Evolutionary conservation across 345 rosid genomes (phyloP).

Genomic region (Pistacia vera): DNA sequence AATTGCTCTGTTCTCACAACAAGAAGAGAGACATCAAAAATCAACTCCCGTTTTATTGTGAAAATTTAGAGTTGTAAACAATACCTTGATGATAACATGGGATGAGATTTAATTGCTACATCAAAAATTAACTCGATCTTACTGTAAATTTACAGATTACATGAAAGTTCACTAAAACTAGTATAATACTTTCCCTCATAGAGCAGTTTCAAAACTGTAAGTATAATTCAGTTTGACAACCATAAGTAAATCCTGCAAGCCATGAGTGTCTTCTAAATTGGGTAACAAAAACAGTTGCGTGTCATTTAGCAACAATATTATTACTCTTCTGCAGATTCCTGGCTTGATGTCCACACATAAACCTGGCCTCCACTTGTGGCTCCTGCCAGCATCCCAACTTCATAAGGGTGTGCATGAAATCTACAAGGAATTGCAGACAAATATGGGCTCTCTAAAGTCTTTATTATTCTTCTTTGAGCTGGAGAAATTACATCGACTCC

Average conservation of each 20-base stretch:
- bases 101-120: too few species aligned
- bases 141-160: neutral
- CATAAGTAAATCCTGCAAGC: neutral
- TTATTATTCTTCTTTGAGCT: slow-evolving; percentile 28
- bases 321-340: slow-evolving; percentile 8
- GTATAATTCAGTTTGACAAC: neutral
- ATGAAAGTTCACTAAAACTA: too few species aligned
- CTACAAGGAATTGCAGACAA: slow-evolving; percentile 70
- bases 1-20: too few species aligned
- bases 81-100: too few species aligned
- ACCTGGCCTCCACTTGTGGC: slow-evolving; percentile 72
- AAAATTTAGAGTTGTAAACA: too few species aligned
- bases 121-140: too few species aligned
- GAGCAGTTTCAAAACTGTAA: too few species aligned
- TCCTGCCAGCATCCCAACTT: slow-evolving; percentile 72
- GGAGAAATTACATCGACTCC: slow-evolving; percentile 71
- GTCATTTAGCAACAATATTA: neutral
- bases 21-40: too few species aligned
- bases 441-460: slow-evolving; percentile 45
- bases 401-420: slow-evolving; percentile 66
- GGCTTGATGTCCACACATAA: slow-evolving; percentile 58
- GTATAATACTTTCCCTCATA: neutral
- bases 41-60: too few species aligned
- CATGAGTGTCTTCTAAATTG: neutral
- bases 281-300: neutral